A percentile compares a stretch with the other conserved stretches of the same genome.
Evolutionary conservation across 1,139 yeast species (phyloP).

Genomic region (Zhuliangozyma parablackwelliae): DNA sequence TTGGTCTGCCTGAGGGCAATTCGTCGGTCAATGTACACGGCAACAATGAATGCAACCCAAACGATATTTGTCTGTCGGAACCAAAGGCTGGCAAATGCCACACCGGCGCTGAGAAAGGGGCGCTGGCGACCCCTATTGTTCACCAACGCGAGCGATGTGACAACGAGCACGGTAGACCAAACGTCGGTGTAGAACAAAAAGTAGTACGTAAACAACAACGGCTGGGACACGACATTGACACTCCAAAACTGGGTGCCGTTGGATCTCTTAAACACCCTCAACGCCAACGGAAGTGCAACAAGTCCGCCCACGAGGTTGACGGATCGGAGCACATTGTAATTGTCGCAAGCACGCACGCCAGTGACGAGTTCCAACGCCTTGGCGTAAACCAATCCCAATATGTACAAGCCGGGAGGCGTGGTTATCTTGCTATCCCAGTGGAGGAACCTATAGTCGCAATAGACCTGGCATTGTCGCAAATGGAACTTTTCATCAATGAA

Average conservation of each 20-base stretch:
- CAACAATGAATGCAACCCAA: constrained; percentile 70
- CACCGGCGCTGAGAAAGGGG: constrained; percentile 32
- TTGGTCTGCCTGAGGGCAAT: not conserved
- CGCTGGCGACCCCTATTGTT: constrained; percentile 9
- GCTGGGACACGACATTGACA: constrained; percentile 52
- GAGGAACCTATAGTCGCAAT: constrained; percentile 55
- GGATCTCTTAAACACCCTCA: constrained; percentile 19
- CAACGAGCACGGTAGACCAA: constrained; percentile 75
- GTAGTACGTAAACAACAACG: constrained; percentile 69
- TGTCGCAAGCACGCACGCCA: constrained; percentile 21
- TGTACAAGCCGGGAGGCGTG: constrained; percentile 92
- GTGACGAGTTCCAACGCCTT: constrained; percentile 21
- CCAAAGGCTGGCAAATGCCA: constrained; percentile 57
- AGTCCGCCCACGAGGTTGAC: constrained; percentile 64
- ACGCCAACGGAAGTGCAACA: constrained; percentile 45
- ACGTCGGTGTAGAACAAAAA: constrained; percentile 87
- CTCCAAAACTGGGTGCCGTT: constrained; percentile 38
- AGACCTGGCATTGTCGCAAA: constrained; percentile 68
- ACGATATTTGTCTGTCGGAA: constrained; percentile 89
- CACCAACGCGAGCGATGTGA: constrained; percentile 41
- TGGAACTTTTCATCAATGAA: constrained; percentile 84
- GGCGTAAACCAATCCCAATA: constrained; percentile 52
- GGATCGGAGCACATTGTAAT: constrained; percentile 47
- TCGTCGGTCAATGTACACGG: constrained; percentile 52
- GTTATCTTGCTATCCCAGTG: constrained; percentile 90